Evolutionary conservation across 257 asterid species (phyloP).

Genomic region (Solanum dulcamara): DNA sequence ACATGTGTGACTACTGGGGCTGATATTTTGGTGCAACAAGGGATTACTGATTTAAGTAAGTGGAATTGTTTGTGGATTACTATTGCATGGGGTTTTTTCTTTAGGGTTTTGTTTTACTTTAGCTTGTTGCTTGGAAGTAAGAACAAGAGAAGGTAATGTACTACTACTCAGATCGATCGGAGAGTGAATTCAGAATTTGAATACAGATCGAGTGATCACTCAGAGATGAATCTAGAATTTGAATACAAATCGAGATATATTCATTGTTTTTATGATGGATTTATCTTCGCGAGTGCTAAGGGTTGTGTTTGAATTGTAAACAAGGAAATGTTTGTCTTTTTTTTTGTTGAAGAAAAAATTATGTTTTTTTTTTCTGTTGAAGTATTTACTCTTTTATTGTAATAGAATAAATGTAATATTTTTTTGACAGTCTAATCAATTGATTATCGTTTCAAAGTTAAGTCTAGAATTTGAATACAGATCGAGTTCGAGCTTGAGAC

Average conservation of each 20-base stretch:
- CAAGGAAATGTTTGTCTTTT: neutral
- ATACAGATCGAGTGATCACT: neutral
- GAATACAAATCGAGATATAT: neutral
- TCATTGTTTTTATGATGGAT: neutral
- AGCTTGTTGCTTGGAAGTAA: slow-evolving; percentile 56
- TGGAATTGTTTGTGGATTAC: slow-evolving; percentile 56
- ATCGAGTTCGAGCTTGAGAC: neutral
- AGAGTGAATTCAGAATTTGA: neutral
- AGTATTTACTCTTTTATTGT: neutral
- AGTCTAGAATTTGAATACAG: neutral
- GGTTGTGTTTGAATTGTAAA: neutral
- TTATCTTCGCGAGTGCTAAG: neutral
- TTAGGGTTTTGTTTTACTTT: slow-evolving; percentile 63
- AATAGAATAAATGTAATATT: neutral
- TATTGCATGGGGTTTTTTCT: slow-evolving; percentile 77
- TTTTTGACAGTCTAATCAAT: neutral
- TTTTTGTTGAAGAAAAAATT: neutral
- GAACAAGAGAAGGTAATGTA: slow-evolving; percentile 54
- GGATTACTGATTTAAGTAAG: slow-evolving; percentile 55
- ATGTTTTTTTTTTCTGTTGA: neutral
- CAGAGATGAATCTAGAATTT: neutral
- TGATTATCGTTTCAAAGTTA: neutral
- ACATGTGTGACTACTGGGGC: slow-evolving; percentile 79
- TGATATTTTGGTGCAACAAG: slow-evolving; percentile 64
- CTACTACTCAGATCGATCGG: too few species aligned